Conservation (phyloP, 1,284 basidiomycete genomes). For the Trametes polyzona region DNA sequence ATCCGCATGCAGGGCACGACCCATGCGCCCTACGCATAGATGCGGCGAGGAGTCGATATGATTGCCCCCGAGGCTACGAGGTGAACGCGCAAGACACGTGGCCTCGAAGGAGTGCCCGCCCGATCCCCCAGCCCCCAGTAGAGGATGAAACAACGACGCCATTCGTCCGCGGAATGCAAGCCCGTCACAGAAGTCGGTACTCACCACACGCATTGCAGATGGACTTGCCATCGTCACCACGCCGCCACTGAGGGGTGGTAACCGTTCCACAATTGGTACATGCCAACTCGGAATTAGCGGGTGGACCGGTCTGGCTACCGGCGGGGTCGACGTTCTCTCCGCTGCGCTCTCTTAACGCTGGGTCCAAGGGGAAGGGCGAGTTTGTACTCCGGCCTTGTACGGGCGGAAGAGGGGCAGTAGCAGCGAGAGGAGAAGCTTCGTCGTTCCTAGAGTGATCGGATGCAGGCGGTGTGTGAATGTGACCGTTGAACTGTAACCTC, state of each 20-base stretch:
- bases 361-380: slow-evolving; percentile 32
- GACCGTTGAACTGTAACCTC: slow-evolving; percentile 35
- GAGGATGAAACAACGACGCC: slow-evolving; percentile 38
- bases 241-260: slow-evolving; percentile 81
- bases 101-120: slow-evolving; percentile 31
- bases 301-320: slow-evolving; percentile 27
- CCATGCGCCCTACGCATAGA: slow-evolving; percentile 29
- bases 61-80: slow-evolving; percentile 32
- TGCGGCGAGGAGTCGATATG: slow-evolving; percentile 37
- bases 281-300: slow-evolving; percentile 28
- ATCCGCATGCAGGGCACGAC: slow-evolving; percentile 24
- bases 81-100: slow-evolving; percentile 36
- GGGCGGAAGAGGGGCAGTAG: slow-evolving; percentile 32
- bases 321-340: slow-evolving; percentile 28
- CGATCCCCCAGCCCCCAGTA: slow-evolving; percentile 24
- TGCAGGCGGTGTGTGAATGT: slow-evolving; percentile 37
- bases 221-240: slow-evolving; percentile 78
- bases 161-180: slow-evolving; percentile 29
- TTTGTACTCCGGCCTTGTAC: slow-evolving; percentile 28
- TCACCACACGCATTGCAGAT: slow-evolving; percentile 89
- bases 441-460: slow-evolving; percentile 38
- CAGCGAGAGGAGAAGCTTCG: slow-evolving; percentile 30
- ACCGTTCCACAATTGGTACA: slow-evolving; percentile 76
- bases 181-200: slow-evolving; percentile 43
- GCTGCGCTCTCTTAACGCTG: slow-evolving; percentile 27